Percentiles rank a stretch among this genome's conserved stretches.
phyloP scores from a whole-genome alignment of 495 filamentous ascomycete genomes.

The Neurospora intermedia region DNA sequence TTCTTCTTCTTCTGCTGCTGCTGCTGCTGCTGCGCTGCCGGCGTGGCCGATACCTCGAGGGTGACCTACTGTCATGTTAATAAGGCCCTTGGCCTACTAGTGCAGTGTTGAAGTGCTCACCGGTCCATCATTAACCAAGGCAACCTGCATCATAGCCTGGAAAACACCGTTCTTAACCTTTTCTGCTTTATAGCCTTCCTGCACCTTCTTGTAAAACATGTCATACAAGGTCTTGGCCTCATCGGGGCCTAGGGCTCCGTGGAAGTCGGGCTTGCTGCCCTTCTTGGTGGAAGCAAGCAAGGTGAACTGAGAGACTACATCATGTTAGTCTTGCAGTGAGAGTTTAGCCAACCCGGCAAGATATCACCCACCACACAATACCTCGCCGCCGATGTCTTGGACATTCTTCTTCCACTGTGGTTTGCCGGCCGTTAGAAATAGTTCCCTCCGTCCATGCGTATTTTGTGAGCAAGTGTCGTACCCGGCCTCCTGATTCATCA shows the following conservation, averaged over 20 bases:
- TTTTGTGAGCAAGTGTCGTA: slow-evolving; percentile 20
- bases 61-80: slow-evolving; percentile 18
- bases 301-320: slow-evolving; percentile 95
- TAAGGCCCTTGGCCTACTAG: not conserved
- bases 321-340: not conserved
- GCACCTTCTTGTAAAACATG: slow-evolving; percentile 65
- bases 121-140: slow-evolving; percentile 85
- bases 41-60: slow-evolving; percentile 25
- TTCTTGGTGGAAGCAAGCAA: slow-evolving; percentile 87
- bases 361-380: slow-evolving; percentile 67
- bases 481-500: slow-evolving; percentile 55
- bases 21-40: not conserved
- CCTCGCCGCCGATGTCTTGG: slow-evolving; percentile 75
- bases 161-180: slow-evolving; percentile 91
- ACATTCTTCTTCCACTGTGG: slow-evolving; percentile 79
- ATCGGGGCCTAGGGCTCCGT: slow-evolving; percentile 67
- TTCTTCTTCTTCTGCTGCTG: not conserved
- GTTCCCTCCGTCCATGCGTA: not conserved
- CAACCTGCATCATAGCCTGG: slow-evolving; percentile 98
- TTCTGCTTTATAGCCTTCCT: slow-evolving; percentile 58
- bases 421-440: slow-evolving; percentile 1
- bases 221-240: slow-evolving; percentile 75
- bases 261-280: slow-evolving; percentile 91
- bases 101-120: slow-evolving; percentile 40
- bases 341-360: not conserved